These are phyloP conservation scores for Chrysophaeum taylorii DNA, from an alignment of 352 stramenopile species.

Conservation along the genomic window DNA sequence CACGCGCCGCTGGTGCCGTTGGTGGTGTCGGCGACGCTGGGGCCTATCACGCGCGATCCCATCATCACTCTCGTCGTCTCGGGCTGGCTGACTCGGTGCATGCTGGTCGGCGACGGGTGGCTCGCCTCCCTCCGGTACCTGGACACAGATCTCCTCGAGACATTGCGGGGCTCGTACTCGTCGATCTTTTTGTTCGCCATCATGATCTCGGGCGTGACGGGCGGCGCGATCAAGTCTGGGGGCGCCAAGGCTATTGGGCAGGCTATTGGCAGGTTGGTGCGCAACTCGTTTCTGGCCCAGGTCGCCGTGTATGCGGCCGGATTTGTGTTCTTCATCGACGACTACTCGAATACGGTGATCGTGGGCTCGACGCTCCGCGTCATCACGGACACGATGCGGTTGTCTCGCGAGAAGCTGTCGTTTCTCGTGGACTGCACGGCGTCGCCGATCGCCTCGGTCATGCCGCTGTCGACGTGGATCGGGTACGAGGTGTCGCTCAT, in stretches of 20 bases:
- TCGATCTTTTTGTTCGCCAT: constrained; percentile 47
- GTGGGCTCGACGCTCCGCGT: constrained; percentile 40
- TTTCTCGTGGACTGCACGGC: constrained; percentile 45
- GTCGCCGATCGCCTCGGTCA: constrained; percentile 39
- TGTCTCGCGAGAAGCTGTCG: constrained; percentile 47
- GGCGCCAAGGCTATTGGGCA: constrained; percentile 40
- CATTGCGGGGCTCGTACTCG: constrained; percentile 33
- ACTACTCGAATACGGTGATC: constrained; percentile 48
- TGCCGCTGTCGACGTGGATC: constrained; percentile 46
- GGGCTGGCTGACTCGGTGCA: background rate
- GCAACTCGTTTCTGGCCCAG: constrained; percentile 5
- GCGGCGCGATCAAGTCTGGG: constrained; percentile 41
- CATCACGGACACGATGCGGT: constrained; percentile 35
- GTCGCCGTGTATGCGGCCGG: constrained; percentile 3
- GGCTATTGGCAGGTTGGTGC: background rate
- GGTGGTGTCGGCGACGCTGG: background rate
- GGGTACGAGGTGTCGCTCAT: constrained; percentile 48
- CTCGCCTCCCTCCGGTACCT: constrained; percentile 16
- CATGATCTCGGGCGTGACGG: constrained; percentile 44
- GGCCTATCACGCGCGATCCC: background rate
- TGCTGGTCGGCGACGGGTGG: background rate
- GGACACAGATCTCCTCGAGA: constrained; percentile 39
- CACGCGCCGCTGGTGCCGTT: background rate
- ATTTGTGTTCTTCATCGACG: constrained; percentile 27
- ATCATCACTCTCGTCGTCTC: background rate